A percentile compares a stretch with the other conserved stretches of the same genome.
phyloP scores from a whole-genome alignment of 1,284 basidiomycete genomes.

The Apiotrichum montevideense region DNA sequence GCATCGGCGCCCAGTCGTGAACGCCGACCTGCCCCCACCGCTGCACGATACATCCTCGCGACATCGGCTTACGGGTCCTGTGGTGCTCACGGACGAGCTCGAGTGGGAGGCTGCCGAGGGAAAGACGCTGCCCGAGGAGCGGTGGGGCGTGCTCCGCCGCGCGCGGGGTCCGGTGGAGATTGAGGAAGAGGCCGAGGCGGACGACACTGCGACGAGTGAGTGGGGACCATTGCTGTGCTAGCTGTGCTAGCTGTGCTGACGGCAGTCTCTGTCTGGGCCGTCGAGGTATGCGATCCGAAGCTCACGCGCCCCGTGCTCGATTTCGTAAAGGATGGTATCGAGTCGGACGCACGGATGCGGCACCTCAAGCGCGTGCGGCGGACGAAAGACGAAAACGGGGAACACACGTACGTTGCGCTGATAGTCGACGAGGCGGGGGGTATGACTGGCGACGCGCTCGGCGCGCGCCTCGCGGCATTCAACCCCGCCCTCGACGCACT shows the following conservation, averaged over 20 bases:
- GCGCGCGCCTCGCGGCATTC: constrained; percentile 41
- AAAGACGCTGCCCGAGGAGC: constrained; percentile 9
- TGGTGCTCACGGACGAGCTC: constrained; percentile 25
- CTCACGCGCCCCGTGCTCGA: constrained; percentile 9
- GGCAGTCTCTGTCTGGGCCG: constrained; percentile 68
- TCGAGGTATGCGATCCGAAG: constrained; percentile 65
- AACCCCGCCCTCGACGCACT: constrained; percentile 41
- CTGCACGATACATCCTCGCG: constrained; percentile 22
- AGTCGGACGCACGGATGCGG: constrained; percentile 52
- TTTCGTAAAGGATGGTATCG: constrained; percentile 12
- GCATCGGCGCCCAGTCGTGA: constrained; percentile 2
- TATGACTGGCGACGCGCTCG: constrained; percentile 22
- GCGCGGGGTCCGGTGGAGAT: constrained; percentile 34
- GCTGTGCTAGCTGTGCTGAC: constrained; percentile 1
- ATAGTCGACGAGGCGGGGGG: constrained; percentile 22
- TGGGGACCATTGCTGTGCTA: not conserved
- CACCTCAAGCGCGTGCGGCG: constrained; percentile 68
- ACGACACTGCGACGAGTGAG: constrained; percentile 27
- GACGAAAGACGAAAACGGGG: constrained; percentile 5
- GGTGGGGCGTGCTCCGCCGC: constrained; percentile 23
- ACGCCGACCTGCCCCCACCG: constrained; percentile 24
- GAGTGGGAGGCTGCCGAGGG: constrained; percentile 19
- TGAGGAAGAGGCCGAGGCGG: constrained; percentile 30
- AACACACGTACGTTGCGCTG: constrained; percentile 24
- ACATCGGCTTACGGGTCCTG: constrained; percentile 14